Conservation (phyloP, 192 early-diverging fungal genomes). For the Obelidium mucronatum region DNA sequence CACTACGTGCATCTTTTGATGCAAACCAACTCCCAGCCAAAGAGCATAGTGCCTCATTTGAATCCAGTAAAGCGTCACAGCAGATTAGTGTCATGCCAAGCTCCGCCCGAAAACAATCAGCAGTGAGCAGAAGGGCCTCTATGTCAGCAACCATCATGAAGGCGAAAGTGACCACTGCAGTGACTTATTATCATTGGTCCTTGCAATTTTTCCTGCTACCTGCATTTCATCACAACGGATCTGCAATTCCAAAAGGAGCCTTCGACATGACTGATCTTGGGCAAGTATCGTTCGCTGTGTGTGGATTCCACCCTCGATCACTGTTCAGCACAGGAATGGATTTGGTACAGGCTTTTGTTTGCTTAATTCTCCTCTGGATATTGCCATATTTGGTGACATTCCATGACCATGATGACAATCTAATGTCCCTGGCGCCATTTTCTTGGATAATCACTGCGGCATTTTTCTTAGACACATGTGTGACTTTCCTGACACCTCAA, state of each 20-base stretch:
- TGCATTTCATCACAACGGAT: conserved; percentile 1
- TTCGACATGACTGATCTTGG: neutral
- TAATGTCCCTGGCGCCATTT: neutral
- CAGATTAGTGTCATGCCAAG: too few species aligned
- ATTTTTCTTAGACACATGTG: neutral
- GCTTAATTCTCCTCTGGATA: neutral
- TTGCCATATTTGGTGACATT: neutral
- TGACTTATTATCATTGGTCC: neutral
- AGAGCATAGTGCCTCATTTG: too few species aligned
- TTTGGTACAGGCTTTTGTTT: neutral
- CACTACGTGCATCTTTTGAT: too few species aligned
- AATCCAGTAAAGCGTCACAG: too few species aligned
- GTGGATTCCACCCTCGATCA: conserved; percentile 8
- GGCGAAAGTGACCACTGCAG: neutral
- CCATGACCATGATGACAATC: neutral
- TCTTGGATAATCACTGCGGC: neutral
- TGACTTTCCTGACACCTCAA: conserved; percentile 11
- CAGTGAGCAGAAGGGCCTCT: too few species aligned
- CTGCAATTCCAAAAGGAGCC: neutral
- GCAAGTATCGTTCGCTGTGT: neutral
- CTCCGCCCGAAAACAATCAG: too few species aligned
- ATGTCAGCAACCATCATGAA: too few species aligned
- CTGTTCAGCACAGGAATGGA: neutral
- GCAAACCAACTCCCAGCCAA: too few species aligned
- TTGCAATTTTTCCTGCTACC: neutral